Evolutionary conservation across 2,329 filamentous ascomycete genomes (phyloP).

Genomic region (Cercospora citrullina): DNA sequence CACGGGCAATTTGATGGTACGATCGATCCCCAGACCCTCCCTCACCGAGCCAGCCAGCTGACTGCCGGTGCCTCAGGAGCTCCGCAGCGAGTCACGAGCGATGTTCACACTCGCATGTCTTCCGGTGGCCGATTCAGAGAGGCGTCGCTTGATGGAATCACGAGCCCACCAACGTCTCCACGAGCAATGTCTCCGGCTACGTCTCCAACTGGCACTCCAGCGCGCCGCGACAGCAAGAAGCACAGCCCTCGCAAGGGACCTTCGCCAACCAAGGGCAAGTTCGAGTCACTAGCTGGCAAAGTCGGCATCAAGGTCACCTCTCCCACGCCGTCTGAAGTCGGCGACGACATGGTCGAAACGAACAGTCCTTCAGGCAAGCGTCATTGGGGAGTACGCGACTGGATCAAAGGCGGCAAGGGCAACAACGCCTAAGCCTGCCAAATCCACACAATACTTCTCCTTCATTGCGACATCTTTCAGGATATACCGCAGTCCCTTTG

Average conservation of each 20-base stretch:
- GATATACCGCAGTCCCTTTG: slow-evolving; percentile 14
- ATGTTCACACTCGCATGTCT: slow-evolving; percentile 7
- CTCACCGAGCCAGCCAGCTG: slow-evolving; percentile 19
- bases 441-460: background rate
- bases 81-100: slow-evolving; percentile 20
- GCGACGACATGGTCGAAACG: slow-evolving; percentile 18
- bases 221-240: slow-evolving; percentile 12
- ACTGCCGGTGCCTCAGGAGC: slow-evolving; percentile 19
- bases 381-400: slow-evolving; percentile 37
- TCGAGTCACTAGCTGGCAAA: slow-evolving; percentile 50
- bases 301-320: slow-evolving; percentile 42
- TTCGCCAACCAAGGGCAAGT: slow-evolving; percentile 49
- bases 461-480: slow-evolving; percentile 7
- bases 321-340: slow-evolving; percentile 23
- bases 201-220: slow-evolving; percentile 27
- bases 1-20: slow-evolving; percentile 38
- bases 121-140: slow-evolving; percentile 31
- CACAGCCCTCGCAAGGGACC: slow-evolving; percentile 30
- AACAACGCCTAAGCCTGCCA: slow-evolving; percentile 6
- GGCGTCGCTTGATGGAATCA: slow-evolving; percentile 31
- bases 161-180: slow-evolving; percentile 28
- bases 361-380: slow-evolving; percentile 33
- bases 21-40: slow-evolving; percentile 17
- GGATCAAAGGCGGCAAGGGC: slow-evolving; percentile 30
- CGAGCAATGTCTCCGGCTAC: slow-evolving; percentile 26